A percentile compares a stretch with the other conserved stretches of the same genome.
Evolutionary conservation across 371 early-diverging fungal species (phyloP).

Genomic region (Mortierella sp.): DNA sequence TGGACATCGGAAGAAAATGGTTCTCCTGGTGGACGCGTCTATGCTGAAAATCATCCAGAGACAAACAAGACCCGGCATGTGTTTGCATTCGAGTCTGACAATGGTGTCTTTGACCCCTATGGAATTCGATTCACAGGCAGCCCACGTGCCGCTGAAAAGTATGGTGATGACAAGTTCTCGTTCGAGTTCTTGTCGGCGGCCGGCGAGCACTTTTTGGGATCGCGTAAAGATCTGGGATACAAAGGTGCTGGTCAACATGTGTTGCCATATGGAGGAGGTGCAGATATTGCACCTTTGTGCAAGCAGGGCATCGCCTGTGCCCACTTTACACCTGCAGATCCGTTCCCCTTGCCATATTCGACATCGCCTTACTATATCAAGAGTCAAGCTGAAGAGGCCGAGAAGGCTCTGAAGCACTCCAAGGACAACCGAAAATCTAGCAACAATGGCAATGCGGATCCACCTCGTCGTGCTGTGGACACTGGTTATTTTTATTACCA

Average conservation of each 20-base stretch:
- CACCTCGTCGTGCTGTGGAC: slow-evolving; percentile 39
- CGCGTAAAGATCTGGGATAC: slow-evolving; percentile 41
- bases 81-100: slow-evolving; percentile 67
- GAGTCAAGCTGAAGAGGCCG: not conserved
- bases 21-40: slow-evolving; percentile 60
- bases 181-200: slow-evolving; percentile 41
- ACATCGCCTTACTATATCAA: slow-evolving; percentile 45
- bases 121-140: slow-evolving; percentile 53
- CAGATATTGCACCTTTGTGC: slow-evolving; percentile 60
- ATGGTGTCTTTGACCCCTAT: slow-evolving; percentile 65
- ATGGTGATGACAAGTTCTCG: slow-evolving; percentile 44
- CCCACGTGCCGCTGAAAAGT: slow-evolving; percentile 27
- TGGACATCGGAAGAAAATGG: slow-evolving; percentile 69
- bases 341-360: slow-evolving; percentile 52
- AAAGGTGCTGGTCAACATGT: slow-evolving; percentile 42
- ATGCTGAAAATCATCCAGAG: slow-evolving; percentile 55
- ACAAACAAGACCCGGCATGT: slow-evolving; percentile 54
- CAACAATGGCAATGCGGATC: too few relatives aligned
- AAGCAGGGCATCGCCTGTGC: slow-evolving; percentile 61
- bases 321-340: slow-evolving; percentile 55
- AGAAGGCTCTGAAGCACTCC: slow-evolving; percentile 11
- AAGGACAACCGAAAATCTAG: not conserved
- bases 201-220: slow-evolving; percentile 37
- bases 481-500: slow-evolving; percentile 59
- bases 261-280: slow-evolving; percentile 44